Conservation (phyloP, 148 eudicot species). For the Rhododendron ferrugineum region DNA sequence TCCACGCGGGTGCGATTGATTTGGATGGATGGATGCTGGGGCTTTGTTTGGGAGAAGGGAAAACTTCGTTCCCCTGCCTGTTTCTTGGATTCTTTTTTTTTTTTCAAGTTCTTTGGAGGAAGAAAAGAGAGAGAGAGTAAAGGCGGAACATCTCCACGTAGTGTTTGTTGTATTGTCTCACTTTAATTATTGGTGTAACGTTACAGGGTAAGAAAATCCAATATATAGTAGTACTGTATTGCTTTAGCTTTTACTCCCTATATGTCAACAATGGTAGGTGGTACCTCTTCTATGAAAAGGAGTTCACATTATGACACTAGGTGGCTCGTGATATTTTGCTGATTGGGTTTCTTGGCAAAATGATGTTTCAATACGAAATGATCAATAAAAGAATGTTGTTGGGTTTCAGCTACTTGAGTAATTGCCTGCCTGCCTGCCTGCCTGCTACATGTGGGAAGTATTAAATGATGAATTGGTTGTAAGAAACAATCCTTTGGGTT, state of each 20-base stretch:
- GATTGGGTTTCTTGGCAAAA: not conserved
- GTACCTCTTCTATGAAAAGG: not conserved
- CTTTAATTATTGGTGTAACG: not conserved
- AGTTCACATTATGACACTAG: not conserved
- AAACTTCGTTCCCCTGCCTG: not conserved
- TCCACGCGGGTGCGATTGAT: constrained; percentile 56
- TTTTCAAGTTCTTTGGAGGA: not conserved
- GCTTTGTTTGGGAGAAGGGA: not conserved
- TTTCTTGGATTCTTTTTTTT: not conserved
- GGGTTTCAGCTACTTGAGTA: not conserved
- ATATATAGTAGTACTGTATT: not conserved
- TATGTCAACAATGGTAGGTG: not conserved
- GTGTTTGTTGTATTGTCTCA: not conserved
- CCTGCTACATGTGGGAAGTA: not conserved
- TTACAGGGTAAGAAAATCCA: not conserved
- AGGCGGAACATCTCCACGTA: not conserved
- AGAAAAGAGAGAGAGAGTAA: not conserved
- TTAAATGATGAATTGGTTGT: too few species aligned
- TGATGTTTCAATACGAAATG: not conserved
- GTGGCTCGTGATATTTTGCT: not conserved
- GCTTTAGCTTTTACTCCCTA: not conserved
- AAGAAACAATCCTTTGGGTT: too few species aligned
- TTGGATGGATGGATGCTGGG: not conserved
- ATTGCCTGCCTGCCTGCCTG: not conserved
- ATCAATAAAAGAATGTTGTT: not conserved